A percentile compares a stretch with the other conserved stretches of the same genome.
phyloP scores from a whole-genome alignment of 2,329 filamentous ascomycete species.

The Massarina eburnea region DNA sequence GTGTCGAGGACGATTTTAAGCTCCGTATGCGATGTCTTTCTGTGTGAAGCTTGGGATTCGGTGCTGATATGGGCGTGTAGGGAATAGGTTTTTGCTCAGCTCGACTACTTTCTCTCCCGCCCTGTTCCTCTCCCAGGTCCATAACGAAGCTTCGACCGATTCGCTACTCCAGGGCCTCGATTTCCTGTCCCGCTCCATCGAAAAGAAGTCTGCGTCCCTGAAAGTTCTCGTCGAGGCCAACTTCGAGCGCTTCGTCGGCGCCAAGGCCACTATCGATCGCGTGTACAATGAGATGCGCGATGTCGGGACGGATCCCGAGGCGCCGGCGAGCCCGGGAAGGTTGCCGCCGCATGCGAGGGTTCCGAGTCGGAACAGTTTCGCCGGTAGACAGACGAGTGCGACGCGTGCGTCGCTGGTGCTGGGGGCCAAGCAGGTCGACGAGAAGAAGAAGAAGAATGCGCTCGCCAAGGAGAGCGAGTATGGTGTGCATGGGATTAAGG shows the following conservation, averaged over 20 bases:
- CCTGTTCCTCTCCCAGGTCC: conserved; percentile 88
- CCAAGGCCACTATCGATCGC: conserved; percentile 97
- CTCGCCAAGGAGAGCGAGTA: conserved; percentile 77
- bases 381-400: conserved; percentile 48
- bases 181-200: conserved; percentile 85
- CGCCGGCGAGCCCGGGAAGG: conserved; percentile 44
- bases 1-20: conserved; percentile 79
- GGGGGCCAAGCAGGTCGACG: conserved; percentile 40
- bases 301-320: conserved; percentile 60
- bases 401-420: conserved; percentile 35
- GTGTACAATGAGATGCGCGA: conserved; percentile 94
- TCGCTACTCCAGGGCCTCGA: conserved; percentile 80
- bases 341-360: conserved; percentile 64
- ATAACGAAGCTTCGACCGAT: conserved; percentile 81
- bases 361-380: conserved; percentile 64
- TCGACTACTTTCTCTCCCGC: conserved; percentile 94
- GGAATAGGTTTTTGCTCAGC: conserved; percentile 91
- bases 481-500: conserved; percentile 65
- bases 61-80: conserved; percentile 43
- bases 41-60: not conserved
- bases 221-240: conserved; percentile 97
- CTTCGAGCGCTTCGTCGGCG: conserved; percentile 96
- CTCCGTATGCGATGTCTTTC: conserved; percentile 60
- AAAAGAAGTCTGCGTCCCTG: conserved; percentile 94
- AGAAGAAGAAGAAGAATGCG: conserved; percentile 81